phyloP scores from a whole-genome alignment of 805 yeast genomes.

The Candida nanaspora region DNA sequence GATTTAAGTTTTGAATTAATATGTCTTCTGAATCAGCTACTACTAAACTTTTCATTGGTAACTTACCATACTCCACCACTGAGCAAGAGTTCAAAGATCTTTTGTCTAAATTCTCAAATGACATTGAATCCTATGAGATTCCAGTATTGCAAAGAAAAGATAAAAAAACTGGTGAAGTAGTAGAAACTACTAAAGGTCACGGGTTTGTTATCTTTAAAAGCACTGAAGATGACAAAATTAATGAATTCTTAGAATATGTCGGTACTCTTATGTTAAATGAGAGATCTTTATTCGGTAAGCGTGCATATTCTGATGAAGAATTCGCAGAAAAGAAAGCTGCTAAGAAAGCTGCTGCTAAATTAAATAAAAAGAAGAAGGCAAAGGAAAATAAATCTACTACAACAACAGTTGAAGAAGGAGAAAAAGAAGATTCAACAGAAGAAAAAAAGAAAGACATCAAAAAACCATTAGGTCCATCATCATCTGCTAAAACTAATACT shows the following conservation, averaged over 20 bases:
- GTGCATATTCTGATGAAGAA: constrained; percentile 37
- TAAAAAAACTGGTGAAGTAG: constrained; percentile 6
- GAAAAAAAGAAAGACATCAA: too few species aligned
- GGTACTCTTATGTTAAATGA: constrained; percentile 20
- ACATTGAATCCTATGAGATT: constrained; percentile 24
- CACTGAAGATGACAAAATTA: constrained; percentile 58
- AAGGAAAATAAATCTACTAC: too few species aligned
- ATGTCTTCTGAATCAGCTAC: background rate
- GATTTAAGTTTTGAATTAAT: background rate
- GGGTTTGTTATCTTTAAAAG: constrained; percentile 53
- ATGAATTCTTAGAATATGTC: constrained; percentile 11
- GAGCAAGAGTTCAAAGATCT: constrained; percentile 37
- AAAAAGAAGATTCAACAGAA: too few species aligned
- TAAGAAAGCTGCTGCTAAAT: background rate
- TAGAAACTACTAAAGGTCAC: constrained; percentile 22
- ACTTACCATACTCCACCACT: constrained; percentile 35
- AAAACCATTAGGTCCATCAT: too few species aligned
- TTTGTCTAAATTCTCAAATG: constrained; percentile 25
- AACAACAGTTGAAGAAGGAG: too few species aligned
- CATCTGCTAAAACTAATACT: background rate
- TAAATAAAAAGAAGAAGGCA: too few species aligned
- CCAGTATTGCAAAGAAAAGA: constrained; percentile 19
- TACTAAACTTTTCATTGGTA: constrained; percentile 35
- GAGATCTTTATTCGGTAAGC: constrained; percentile 41
- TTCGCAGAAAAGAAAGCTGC: constrained; percentile 25